Evolutionary conservation across 345 rosid genomes (phyloP).

Genomic region (Pistacia integerrima): DNA sequence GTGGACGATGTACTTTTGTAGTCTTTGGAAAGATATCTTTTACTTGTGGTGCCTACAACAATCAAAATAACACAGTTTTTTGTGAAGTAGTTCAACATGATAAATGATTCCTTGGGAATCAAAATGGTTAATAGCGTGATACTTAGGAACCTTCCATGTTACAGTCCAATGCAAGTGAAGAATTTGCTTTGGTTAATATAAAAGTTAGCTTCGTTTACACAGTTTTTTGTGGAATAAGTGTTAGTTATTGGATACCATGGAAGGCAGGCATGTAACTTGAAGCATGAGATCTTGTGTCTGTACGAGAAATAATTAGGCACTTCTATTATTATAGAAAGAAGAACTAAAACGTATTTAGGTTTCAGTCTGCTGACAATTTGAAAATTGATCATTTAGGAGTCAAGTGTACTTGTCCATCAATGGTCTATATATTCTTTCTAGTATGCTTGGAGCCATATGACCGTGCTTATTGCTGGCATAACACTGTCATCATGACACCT

Average conservation of each 20-base stretch:
- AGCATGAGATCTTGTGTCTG: slow-evolving; percentile 2
- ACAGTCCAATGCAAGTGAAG: neutral
- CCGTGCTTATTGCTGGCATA: neutral
- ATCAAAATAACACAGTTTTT: neutral
- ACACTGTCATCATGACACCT: neutral
- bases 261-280: neutral
- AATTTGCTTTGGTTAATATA: neutral
- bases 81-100: neutral
- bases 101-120: neutral
- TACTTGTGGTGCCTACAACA: neutral
- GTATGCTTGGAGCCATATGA: neutral
- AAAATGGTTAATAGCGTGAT: neutral
- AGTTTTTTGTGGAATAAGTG: neutral
- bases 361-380: neutral
- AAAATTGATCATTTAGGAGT: neutral
- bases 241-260: neutral
- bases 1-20: slow-evolving; percentile 24
- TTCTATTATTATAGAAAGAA: neutral
- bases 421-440: neutral
- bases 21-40: neutral
- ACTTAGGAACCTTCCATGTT: neutral
- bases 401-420: neutral
- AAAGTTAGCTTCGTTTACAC: neutral
- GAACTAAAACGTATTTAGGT: neutral
- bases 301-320: neutral